Base-by-base conservation (phyloP, 2,329 filamentous ascomycete genomes). In the Arthrobotrys musiformis region DNA sequence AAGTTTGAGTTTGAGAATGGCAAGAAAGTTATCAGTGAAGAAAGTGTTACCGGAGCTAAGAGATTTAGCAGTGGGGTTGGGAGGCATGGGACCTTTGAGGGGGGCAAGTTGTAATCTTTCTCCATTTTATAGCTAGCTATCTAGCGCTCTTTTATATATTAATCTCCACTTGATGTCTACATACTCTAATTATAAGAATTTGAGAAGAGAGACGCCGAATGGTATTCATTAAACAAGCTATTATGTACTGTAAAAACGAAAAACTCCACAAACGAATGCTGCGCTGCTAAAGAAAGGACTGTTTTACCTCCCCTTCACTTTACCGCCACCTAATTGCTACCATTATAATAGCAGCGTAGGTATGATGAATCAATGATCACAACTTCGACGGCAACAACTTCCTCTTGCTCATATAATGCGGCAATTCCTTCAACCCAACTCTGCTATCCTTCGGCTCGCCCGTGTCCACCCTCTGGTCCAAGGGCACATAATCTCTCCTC, bases 1-100 rank as follows among this genome's bases (percentile, higher is more conserved):
- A 81, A 80, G 37, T 83, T 83, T 75, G 87, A 88, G 79, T 87
- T 85, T 79, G 83, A 85, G 3, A 80, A 84, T 28, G 86, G 86
- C 0, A 78, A 83, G 1, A 81, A 81, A 35, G 84, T 86, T 0
- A 80, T 88, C n/a, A 78, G 79, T 15, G 79, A 78, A 13, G 86
- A 88, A 81, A 85, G 85, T 48, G 80, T 86, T 0, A 76, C 81
- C 17, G 85, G 85, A 0, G 85, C 85, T 4, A 81, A 80, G 52
- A 82, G 81, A 74, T 86, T 86, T 80, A 83, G 82, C 37, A 74
- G 80, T 4, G 85, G 85, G 1, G 81, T 78, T 60, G 85, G 85
- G 17, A 81, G 85, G 35, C 82, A 84, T 81, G 85, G 84, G 19
- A 11, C 4, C 1, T 77, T 77, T 54, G 48, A 28, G 19, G 52